phyloP scores from a whole-genome alignment of 108 stramenopile genomes.

The Skeletonema tropicum region DNA sequence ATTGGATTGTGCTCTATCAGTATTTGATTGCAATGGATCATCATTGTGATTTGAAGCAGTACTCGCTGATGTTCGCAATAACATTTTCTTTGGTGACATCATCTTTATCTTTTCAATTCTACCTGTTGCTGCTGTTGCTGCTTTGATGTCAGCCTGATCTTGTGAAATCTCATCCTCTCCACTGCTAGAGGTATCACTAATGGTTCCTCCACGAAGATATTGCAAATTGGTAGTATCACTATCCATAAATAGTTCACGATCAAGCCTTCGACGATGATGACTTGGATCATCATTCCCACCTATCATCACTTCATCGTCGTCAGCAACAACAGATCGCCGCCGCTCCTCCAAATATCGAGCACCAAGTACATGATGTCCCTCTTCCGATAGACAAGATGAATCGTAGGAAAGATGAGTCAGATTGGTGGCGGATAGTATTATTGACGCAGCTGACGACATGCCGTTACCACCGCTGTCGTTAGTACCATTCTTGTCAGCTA shows the following conservation, averaged over 20 bases:
- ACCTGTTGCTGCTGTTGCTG: neutral
- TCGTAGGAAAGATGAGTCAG: constrained; percentile 22
- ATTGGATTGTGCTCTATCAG: too few relatives aligned
- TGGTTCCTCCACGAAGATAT: neutral
- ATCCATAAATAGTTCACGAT: neutral
- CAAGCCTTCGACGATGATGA: neutral
- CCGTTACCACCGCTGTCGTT: neutral
- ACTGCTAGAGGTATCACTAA: neutral
- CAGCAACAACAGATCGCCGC: neutral
- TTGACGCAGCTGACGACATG: neutral
- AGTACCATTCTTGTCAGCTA: too few relatives aligned
- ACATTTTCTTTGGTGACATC: neutral
- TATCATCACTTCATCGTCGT: neutral
- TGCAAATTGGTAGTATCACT: neutral
- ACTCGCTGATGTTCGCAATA: neutral
- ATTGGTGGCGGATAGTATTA: constrained; percentile 8
- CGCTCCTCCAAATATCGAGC: constrained; percentile 13
- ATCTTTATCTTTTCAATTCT: neutral
- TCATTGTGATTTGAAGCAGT: neutral
- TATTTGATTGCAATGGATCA: neutral
- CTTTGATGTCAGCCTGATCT: neutral
- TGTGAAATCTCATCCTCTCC: neutral
- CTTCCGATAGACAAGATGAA: constrained; percentile 13
- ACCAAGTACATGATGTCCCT: neutral
- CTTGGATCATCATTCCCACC: too few relatives aligned